phyloP scores from a whole-genome alignment of 495 filamentous ascomycete genomes.

The Mytilinidion resinicola region DNA sequence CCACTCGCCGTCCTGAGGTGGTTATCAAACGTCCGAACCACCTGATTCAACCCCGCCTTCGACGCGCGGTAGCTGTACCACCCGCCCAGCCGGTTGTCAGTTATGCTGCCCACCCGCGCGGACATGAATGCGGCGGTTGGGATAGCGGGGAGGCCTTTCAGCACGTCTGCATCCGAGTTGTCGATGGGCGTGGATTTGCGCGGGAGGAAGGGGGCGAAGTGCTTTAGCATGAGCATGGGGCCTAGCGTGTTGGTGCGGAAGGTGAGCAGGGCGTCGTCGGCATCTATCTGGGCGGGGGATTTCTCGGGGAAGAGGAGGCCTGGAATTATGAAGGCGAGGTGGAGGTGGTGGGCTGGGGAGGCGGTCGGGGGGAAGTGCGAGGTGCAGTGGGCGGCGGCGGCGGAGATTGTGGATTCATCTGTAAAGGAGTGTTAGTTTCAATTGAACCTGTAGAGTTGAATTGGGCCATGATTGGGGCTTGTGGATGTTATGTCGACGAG shows the following conservation, averaged over 20 bases:
- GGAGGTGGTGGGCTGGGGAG: conserved; percentile 45
- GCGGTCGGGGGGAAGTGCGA: conserved; percentile 42
- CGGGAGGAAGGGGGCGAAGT: conserved; percentile 63
- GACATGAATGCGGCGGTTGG: conserved; percentile 63
- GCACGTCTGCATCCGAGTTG: background rate
- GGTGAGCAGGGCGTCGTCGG: conserved; percentile 50
- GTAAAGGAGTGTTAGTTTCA: background rate
- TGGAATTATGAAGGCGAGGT: conserved; percentile 62
- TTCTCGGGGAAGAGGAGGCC: conserved; percentile 74
- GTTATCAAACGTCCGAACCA: conserved; percentile 69
- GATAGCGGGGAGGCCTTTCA: conserved; percentile 3
- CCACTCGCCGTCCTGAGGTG: conserved; percentile 50
- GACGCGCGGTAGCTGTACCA: conserved; percentile 40
- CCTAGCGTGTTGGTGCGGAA: conserved; percentile 67
- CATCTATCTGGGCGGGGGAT: conserved; percentile 55
- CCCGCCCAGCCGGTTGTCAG: conserved; percentile 46
- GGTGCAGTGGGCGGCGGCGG: conserved; percentile 39
- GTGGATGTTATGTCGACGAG: no score
- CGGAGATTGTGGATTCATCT: conserved; percentile 45
- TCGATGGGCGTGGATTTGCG: conserved; percentile 34
- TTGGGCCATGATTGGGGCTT: no score
- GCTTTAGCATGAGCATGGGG: conserved; percentile 67
- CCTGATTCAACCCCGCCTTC: conserved; percentile 54
- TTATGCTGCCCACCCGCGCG: conserved; percentile 67
- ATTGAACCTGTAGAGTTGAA: background rate